Base-by-base conservation (phyloP, 345 rosid species). In the Sisymbrium altissimum region DNA sequence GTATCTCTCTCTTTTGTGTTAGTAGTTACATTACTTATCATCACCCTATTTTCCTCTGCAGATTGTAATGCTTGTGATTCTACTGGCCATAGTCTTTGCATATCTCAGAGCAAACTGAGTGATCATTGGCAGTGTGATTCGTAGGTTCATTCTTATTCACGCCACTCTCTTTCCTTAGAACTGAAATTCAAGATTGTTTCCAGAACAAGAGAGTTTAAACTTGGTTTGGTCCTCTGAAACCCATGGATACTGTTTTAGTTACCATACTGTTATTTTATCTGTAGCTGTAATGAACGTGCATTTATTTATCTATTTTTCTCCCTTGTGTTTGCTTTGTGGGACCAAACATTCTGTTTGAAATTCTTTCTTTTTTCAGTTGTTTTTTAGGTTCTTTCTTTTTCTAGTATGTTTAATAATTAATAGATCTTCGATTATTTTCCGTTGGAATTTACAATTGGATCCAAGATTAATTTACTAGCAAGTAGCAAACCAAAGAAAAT, bases 1-100 rank as follows among this genome's bases (percentile, higher is more conserved):
- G 38, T 33, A 46, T 55, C 21, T 30, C 30, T 55, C 33, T 52
- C 19, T 52, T 52, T 13, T 25, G 7, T 52, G 25, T 52, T 5
- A 1, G 2, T 2, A 39, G 17, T 14, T 3, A 29, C 54, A 6
- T 12, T 25, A 21, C 52, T 55, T 7, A 56, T 52, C 17, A 52
- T 38, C 17, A 17, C 43, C 23, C 30, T 70, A 27, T 32, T 27
- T 12, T 19, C 53, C 1, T 45, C 46, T 61, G 81, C 85, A 90
- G 97, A 78, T 79, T 33, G 59, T 77, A 55, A 44, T 86, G 35
- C 32, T 84, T 53, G 68, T 86, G 76, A 64, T 88, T 33, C 39
- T 84, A 46, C 50, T 87, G 82, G 85, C 90, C 27, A 78, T 88
- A 44, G 27, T 85, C 58, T 68, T 82, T 14, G 81, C 85, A 1